Evolutionary conservation across 192 early-diverging fungal genomes (phyloP).

Genomic region (Rhizophagus prolifer): DNA sequence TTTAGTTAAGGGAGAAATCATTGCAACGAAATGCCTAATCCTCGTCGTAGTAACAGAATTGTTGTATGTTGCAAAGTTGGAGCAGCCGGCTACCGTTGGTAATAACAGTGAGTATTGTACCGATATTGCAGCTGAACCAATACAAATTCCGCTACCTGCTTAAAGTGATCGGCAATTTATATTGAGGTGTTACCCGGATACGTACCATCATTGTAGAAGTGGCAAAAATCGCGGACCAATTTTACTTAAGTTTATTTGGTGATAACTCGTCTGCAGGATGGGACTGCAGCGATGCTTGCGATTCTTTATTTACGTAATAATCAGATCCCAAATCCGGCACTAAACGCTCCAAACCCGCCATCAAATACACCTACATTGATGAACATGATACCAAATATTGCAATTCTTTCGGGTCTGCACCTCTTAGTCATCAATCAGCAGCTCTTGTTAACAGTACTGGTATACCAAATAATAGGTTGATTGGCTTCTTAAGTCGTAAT

Average conservation of each 20-base stretch:
- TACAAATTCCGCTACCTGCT: neutral
- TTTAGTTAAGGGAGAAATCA: too few species aligned
- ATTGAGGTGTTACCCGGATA: too few species aligned
- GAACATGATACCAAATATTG: neutral
- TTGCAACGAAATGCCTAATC: too few species aligned
- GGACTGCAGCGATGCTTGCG: too few species aligned
- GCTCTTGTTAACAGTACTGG: neutral
- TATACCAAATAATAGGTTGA: neutral
- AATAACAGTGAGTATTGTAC: neutral
- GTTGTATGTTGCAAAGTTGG: too few species aligned
- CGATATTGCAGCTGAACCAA: neutral
- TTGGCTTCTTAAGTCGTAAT: neutral
- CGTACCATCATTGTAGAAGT: conserved; percentile 25
- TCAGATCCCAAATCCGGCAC: neutral
- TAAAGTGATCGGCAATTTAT: too few species aligned
- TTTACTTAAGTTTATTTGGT: conserved; percentile 6
- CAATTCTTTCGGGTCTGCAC: conserved; percentile 23
- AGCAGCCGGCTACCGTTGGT: too few species aligned
- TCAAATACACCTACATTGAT: too few species aligned
- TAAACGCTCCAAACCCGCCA: neutral
- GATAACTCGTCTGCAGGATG: too few species aligned
- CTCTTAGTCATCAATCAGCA: neutral
- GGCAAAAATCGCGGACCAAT: neutral
- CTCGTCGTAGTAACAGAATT: too few species aligned
- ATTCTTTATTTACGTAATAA: too few species aligned